Percentiles rank a stretch among this genome's conserved stretches.
phyloP scores from a whole-genome alignment of 2,329 filamentous ascomycete species.

The Alternaria gaisen region DNA sequence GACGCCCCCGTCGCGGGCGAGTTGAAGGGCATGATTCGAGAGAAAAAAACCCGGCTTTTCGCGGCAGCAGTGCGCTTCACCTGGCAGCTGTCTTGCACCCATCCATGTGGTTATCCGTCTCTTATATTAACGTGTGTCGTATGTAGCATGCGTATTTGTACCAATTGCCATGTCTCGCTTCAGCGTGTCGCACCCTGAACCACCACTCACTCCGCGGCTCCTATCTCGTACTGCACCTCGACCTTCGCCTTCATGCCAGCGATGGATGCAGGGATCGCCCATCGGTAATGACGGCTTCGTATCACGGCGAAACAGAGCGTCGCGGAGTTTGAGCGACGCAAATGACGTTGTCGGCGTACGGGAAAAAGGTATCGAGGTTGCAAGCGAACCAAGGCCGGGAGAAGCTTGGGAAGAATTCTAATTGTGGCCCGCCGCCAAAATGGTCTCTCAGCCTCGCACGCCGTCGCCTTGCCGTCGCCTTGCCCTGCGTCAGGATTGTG shows the following conservation, averaged over 20 bases:
- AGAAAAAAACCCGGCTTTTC: conserved; percentile 22
- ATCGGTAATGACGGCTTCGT: conserved; percentile 3
- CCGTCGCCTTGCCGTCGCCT: background rate
- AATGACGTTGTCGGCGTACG: conserved; percentile 20
- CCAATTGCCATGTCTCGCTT: conserved; percentile 10
- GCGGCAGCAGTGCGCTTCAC: conserved; percentile 3
- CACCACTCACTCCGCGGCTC: conserved; percentile 10
- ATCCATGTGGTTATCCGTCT: conserved; percentile 23
- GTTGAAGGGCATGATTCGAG: background rate
- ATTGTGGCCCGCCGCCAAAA: background rate
- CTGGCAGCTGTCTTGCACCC: conserved; percentile 1
- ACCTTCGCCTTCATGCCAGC: conserved; percentile 11
- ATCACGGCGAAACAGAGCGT: background rate
- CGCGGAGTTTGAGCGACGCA: conserved; percentile 14
- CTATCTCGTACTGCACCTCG: background rate
- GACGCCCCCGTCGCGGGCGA: background rate
- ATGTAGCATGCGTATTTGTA: background rate
- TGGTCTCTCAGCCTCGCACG: background rate
- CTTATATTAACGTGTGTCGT: conserved; percentile 13
- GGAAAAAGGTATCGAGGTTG: background rate
- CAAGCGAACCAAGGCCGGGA: background rate
- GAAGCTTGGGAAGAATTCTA: background rate
- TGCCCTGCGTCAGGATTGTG: background rate
- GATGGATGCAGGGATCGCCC: conserved; percentile 7
- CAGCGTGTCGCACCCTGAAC: background rate